phyloP scores from a whole-genome alignment of 371 early-diverging fungal species.

The Choanephora cucurbitarum region DNA sequence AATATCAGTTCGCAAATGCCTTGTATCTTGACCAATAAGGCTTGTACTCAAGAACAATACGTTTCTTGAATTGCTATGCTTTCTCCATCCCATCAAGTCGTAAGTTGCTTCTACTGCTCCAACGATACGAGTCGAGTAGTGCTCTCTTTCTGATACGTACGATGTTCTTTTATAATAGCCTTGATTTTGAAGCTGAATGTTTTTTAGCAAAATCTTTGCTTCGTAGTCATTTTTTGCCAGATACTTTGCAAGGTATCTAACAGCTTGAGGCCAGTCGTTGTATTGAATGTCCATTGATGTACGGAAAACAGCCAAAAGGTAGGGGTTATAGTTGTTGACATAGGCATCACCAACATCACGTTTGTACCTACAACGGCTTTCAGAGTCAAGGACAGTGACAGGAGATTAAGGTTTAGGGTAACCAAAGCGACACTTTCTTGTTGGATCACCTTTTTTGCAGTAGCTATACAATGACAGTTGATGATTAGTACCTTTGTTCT shows the following conservation, averaged over 20 bases:
- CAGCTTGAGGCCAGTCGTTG: background rate
- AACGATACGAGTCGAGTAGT: constrained; percentile 1
- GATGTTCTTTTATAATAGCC: constrained; percentile 2
- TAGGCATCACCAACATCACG: background rate
- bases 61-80: background rate
- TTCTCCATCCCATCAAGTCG: constrained; percentile 5
- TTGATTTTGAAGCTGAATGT: background rate
- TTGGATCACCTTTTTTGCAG: constrained; percentile 1
- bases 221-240: constrained; percentile 8
- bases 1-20: background rate
- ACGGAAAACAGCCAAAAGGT: constrained; percentile 1
- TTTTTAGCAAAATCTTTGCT: background rate
- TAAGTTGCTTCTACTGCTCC: constrained; percentile 8
- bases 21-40: background rate
- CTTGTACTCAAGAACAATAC: background rate
- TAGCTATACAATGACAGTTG: constrained; percentile 2
- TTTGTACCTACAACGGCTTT: background rate
- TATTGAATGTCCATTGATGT: constrained; percentile 14
- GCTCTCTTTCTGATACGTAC: background rate
- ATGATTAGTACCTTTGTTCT: background rate
- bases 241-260: constrained; percentile 13
- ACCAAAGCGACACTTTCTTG: constrained; percentile 2
- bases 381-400: no score
- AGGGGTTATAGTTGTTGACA: constrained; percentile 11
- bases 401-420: background rate